Percentiles rank a stretch among this genome's conserved stretches.
Conservation (phyloP, 2,329 filamentous ascomycete species). For the Nothophaeocryptopus gaeumannii region DNA sequence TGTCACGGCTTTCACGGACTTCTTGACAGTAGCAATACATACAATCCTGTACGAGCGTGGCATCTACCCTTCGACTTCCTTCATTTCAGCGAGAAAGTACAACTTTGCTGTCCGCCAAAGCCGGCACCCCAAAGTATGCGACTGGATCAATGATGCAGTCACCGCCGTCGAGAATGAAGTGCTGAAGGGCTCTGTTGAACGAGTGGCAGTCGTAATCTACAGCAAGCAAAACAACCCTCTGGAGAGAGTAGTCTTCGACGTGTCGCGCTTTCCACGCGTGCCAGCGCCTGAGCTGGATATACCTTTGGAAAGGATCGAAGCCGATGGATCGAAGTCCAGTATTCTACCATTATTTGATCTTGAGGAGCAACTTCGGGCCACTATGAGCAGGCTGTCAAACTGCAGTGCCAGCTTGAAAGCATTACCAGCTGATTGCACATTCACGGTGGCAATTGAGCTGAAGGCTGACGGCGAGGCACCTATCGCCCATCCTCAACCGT, state of each 20-base stretch:
- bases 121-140: conserved; percentile 79
- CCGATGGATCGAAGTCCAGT: conserved; percentile 22
- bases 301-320: conserved; percentile 45
- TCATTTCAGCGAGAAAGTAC: conserved; percentile 75
- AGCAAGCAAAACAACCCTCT: conserved; percentile 52
- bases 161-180: conserved; percentile 69
- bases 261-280: conserved; percentile 55
- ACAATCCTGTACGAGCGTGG: conserved; percentile 78
- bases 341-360: conserved; percentile 51
- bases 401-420: conserved; percentile 56
- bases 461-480: conserved; percentile 56
- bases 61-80: conserved; percentile 75
- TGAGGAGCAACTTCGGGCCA: conserved; percentile 69
- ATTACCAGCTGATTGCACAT: conserved; percentile 66
- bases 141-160: conserved; percentile 80
- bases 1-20: conserved; percentile 69
- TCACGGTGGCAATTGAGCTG: conserved; percentile 73
- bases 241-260: conserved; percentile 61
- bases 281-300: conserved; percentile 47
- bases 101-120: conserved; percentile 82
- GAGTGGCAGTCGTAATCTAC: conserved; percentile 57
- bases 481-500: conserved; percentile 52
- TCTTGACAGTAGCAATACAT: conserved; percentile 79
- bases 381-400: conserved; percentile 61
- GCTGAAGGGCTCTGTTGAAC: conserved; percentile 55